Conservation (phyloP, 2,329 filamentous ascomycete species). For the Hymenoscyphus occultus region DNA sequence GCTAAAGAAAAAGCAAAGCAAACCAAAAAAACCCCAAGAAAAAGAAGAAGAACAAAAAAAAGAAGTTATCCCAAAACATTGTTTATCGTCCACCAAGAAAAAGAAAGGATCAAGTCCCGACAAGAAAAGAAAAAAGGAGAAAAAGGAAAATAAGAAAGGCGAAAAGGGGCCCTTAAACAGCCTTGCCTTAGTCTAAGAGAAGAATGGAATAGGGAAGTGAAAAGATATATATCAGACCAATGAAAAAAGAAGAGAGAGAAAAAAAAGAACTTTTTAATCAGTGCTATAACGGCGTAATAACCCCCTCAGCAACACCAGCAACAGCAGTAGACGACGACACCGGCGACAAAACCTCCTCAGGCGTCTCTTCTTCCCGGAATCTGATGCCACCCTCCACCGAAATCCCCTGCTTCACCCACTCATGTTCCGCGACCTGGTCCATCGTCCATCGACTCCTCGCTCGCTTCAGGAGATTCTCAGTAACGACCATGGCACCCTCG, state of each 20-base stretch:
- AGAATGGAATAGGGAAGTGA: no score
- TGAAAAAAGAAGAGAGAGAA: not conserved
- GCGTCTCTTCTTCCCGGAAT: conserved; percentile 52
- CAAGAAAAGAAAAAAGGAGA: no score
- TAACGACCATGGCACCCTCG: conserved; percentile 73
- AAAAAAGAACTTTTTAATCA: not conserved
- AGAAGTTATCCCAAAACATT: no score
- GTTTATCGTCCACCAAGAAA: not conserved
- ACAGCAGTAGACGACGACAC: not conserved
- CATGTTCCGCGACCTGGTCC: conserved; percentile 65
- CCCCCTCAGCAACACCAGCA: conserved; percentile 5
- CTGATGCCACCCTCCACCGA: conserved; percentile 59
- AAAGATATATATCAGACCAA: no score
- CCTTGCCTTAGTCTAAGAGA: no score
- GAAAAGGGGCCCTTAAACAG: no score
- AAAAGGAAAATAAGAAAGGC: not conserved
- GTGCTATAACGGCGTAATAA: conserved; percentile 21
- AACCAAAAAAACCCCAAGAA: no score
- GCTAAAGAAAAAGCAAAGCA: no score
- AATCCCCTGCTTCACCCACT: conserved; percentile 78
- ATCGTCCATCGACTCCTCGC: conserved; percentile 75
- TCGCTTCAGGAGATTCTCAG: conserved; percentile 80
- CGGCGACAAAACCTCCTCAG: conserved; percentile 25
- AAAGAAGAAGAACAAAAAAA: no score
- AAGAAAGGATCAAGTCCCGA: no score